Base-by-base conservation (phyloP, 768 basidiomycete species). In the Scleroderma bovista region DNA sequence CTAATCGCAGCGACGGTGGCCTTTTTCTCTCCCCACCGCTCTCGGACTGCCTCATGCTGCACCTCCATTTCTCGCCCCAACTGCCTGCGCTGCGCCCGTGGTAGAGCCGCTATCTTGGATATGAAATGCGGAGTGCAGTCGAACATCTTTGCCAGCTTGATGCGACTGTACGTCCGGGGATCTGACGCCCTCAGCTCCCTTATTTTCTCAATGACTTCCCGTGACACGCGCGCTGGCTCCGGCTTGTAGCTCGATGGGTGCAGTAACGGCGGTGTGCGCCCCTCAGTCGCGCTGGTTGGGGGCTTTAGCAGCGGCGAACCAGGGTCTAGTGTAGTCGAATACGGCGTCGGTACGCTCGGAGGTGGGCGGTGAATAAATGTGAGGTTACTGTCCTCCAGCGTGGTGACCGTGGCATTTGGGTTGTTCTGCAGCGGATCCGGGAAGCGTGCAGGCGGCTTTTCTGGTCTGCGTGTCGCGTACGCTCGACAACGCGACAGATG, bases 311-410 rank as follows among this genome's bases (percentile, higher is more conserved):
- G 72, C 0, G 90, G 86, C 0, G 89, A 93, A 6, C 77, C 67
- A 10, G 89, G 89, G 9, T 76, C 72, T 6, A 80, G 80, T 6
- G 80, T 83, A 50, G 82, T 77, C 17, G 89, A 93, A 51, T 74
- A 71, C 3, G 88, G 88, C 16, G 88, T 75, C 9, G 86, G 84
- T 10, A 83, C 78, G 10, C 84, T 80, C 1, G 89, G 86, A 0
- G 89, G 90, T n/a, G 86, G 86, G 38, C 90, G 83, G 63, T 88
- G 87, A 51, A 92, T 83, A 64, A 92, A 92, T 0, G 87, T 87
- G 48, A 90, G 66, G 51, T 76, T 71, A 50, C 78, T 76, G 54
- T 77, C 78, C 6, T 70, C 65, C 19, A 85, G 66, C 9, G 68
- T 50, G 10, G 74, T 78, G 44, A 81, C 77, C 43, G 66, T 66